Percentiles rank a stretch among this genome's conserved stretches.
These are phyloP conservation scores for Xerophyta viscosa DNA, from an alignment of 106 monocot species.

Conservation along the genomic window DNA sequence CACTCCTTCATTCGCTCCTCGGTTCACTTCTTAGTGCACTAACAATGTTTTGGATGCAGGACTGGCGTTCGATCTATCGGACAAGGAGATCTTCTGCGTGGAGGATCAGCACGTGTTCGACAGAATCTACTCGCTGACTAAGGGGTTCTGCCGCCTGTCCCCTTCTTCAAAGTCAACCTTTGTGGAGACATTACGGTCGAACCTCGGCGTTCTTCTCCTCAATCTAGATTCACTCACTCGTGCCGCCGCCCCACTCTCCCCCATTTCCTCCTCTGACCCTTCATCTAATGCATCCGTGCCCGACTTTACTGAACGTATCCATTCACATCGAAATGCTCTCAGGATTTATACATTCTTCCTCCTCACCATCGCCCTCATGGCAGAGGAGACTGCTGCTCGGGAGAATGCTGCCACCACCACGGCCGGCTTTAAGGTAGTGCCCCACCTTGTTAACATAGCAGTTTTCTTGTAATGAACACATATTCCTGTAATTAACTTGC, in stretches of 20 bases:
- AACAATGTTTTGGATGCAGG: slow-evolving; percentile 19
- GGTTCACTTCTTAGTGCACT: not conserved
- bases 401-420: slow-evolving; percentile 8
- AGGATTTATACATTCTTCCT: slow-evolving; percentile 95
- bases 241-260: slow-evolving; percentile 4
- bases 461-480: too few relatives aligned
- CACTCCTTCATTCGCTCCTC: too few relatives aligned
- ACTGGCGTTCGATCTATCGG: slow-evolving; percentile 80
- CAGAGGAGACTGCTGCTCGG: slow-evolving; percentile 35
- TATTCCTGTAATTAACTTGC: too few relatives aligned
- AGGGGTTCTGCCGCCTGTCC: slow-evolving; percentile 35
- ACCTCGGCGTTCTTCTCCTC: slow-evolving; percentile 79
- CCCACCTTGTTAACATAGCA: too few relatives aligned
- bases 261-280: not conserved
- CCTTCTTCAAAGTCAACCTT: slow-evolving; percentile 53
- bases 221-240: slow-evolving; percentile 66
- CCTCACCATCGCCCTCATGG: slow-evolving; percentile 38
- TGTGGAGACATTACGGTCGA: slow-evolving; percentile 83
- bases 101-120: slow-evolving; percentile 90
- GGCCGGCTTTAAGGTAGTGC: slow-evolving; percentile 21
- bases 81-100: slow-evolving; percentile 78
- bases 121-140: slow-evolving; percentile 69
- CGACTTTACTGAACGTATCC: slow-evolving; percentile 25
- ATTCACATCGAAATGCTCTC: slow-evolving; percentile 74
- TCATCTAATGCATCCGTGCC: not conserved